A percentile compares a stretch with the other conserved stretches of the same genome.
Conservation (phyloP, 305 asterid genomes). For the Stenogyne calaminthoides region DNA sequence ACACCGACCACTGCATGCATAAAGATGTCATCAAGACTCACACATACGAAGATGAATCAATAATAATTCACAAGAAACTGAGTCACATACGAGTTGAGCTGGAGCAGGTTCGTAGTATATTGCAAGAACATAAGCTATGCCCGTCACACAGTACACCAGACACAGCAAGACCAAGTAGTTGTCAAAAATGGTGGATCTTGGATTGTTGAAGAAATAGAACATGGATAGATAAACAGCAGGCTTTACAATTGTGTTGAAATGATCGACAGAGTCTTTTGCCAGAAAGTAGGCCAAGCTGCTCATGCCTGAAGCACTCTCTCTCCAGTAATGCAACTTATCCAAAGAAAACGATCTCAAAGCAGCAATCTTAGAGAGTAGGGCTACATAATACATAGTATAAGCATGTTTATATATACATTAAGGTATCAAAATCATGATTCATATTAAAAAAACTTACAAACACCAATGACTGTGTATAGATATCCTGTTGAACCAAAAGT, state of each 20-base stretch:
- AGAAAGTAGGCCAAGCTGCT: slow-evolving; percentile 80
- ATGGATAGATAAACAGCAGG: slow-evolving; percentile 81
- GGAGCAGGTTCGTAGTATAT: slow-evolving; percentile 76
- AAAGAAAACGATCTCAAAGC: slow-evolving; percentile 77
- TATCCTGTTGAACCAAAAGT: slow-evolving; percentile 75
- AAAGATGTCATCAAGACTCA: slow-evolving; percentile 4
- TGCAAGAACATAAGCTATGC: slow-evolving; percentile 82
- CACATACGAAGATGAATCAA: slow-evolving; percentile 14
- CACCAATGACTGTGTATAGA: slow-evolving; percentile 79
- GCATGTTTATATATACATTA: neutral
- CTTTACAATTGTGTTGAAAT: slow-evolving; percentile 67
- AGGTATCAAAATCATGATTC: neutral
- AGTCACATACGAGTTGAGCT: slow-evolving; percentile 65
- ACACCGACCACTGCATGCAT: slow-evolving; percentile 63
- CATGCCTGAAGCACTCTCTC: slow-evolving; percentile 82
- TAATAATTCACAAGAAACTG: slow-evolving; percentile 22
- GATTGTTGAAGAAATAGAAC: slow-evolving; percentile 90
- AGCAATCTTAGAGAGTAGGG: slow-evolving; percentile 66
- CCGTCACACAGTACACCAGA: slow-evolving; percentile 78
- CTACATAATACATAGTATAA: slow-evolving; percentile 33
- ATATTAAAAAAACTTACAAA: slow-evolving; percentile 52
- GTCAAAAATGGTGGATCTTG: slow-evolving; percentile 65
- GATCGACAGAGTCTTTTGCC: slow-evolving; percentile 75
- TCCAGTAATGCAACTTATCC: slow-evolving; percentile 83
- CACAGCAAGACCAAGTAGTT: slow-evolving; percentile 68